Evolutionary conservation across 345 rosid genomes (phyloP).

Genomic region (Microthlaspi erraticum): DNA sequence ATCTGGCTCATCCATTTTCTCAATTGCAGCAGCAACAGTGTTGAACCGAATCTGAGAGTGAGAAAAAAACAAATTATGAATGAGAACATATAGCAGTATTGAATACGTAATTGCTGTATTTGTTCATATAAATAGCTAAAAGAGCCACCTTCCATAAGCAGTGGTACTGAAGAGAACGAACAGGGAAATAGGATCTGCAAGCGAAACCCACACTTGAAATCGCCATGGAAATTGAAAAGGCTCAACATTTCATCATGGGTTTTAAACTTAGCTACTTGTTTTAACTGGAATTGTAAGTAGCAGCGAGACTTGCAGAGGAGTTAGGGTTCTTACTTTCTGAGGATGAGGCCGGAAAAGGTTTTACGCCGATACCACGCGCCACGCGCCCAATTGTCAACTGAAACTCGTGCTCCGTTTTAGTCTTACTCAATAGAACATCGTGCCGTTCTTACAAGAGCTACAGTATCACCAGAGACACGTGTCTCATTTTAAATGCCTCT

Average conservation of each 20-base stretch:
- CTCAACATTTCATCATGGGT: constrained; percentile 48
- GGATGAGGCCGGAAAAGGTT: constrained; percentile 29
- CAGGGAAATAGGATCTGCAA: constrained; percentile 51
- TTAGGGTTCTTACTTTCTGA: constrained; percentile 50
- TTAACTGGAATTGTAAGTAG: constrained; percentile 1
- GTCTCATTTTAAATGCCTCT: constrained; percentile 8
- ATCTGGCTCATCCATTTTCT: constrained; percentile 56
- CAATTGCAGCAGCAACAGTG: constrained; percentile 52
- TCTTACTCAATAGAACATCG: constrained; percentile 11
- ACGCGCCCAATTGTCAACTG: neutral
- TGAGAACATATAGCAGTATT: neutral
- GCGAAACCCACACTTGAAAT: constrained; percentile 55
- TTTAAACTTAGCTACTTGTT: constrained; percentile 41
- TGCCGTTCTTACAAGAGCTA: constrained; percentile 25
- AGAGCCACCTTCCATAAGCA: constrained; percentile 57
- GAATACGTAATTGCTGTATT: neutral
- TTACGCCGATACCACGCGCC: constrained; percentile 35
- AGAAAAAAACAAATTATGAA: constrained; percentile 17
- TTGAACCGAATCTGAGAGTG: constrained; percentile 48
- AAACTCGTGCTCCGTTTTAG: constrained; percentile 20
- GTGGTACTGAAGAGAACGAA: constrained; percentile 49
- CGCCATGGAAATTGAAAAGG: constrained; percentile 49
- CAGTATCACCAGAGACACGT: constrained; percentile 28
- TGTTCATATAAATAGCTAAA: constrained; percentile 5
- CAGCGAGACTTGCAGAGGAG: constrained; percentile 4